Percentiles rank a stretch among this genome's conserved stretches.
Conservation (phyloP, 352 stramenopile species). For the Pythium biforme region DNA sequence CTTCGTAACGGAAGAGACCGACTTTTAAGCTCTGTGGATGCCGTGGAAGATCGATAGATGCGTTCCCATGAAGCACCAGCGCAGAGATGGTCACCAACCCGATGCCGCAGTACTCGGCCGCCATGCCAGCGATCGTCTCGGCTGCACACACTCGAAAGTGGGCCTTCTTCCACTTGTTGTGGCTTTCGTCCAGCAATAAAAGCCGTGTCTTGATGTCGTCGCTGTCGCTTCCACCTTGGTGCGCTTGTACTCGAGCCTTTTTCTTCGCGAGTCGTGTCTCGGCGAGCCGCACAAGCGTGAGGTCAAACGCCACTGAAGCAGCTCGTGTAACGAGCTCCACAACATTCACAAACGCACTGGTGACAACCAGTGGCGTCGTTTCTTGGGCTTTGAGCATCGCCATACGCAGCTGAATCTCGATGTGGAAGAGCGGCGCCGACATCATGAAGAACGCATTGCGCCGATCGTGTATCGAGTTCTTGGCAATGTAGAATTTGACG, state of each 20-base stretch:
- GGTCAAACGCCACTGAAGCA: neutral
- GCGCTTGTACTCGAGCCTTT: neutral
- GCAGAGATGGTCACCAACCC: slow-evolving; percentile 11
- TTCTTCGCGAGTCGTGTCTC: neutral
- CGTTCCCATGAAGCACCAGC: neutral
- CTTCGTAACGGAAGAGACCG: neutral
- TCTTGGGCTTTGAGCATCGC: neutral
- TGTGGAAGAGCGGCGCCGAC: slow-evolving; percentile 4
- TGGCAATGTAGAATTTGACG: slow-evolving; percentile 2
- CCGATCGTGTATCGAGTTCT: neutral
- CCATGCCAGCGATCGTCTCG: slow-evolving; percentile 6
- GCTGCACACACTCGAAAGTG: slow-evolving; percentile 8
- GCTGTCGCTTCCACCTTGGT: neutral
- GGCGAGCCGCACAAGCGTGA: neutral
- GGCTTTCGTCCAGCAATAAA: neutral
- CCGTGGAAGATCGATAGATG: neutral
- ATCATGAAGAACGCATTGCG: slow-evolving; percentile 16
- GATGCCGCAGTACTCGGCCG: slow-evolving; percentile 14
- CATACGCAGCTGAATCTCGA: slow-evolving; percentile 21
- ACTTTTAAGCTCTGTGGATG: neutral
- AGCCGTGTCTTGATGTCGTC: neutral
- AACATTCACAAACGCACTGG: neutral
- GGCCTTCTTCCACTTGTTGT: neutral
- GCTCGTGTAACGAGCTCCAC: neutral
- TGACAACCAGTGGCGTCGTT: neutral